phyloP scores from a whole-genome alignment of 177 flowering plant genomes.

The Vitis hybrid region DNA sequence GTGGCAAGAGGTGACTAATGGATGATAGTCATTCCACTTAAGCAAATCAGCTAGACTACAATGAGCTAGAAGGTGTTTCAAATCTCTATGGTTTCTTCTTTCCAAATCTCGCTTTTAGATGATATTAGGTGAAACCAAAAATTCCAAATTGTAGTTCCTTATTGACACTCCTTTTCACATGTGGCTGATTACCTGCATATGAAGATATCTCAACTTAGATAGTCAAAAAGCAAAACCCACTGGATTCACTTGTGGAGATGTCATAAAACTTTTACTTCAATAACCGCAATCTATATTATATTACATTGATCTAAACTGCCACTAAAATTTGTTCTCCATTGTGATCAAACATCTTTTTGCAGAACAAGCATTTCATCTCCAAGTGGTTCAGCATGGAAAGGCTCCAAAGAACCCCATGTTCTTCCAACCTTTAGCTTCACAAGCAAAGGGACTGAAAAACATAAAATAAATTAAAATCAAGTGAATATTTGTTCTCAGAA shows the following conservation, averaged over 20 bases:
- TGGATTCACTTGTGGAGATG: not conserved
- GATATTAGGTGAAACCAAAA: not conserved
- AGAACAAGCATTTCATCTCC: not conserved
- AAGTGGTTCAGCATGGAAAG: slow-evolving; percentile 33
- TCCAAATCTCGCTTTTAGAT: not conserved
- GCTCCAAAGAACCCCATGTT: slow-evolving; percentile 92
- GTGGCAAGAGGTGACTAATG: not conserved
- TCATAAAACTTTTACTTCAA: not conserved
- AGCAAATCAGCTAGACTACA: not conserved
- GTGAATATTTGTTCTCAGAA: not conserved
- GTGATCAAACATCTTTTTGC: slow-evolving; percentile 4
- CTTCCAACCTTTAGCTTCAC: slow-evolving; percentile 82
- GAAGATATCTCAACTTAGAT: not conserved
- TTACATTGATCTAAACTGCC: not conserved
- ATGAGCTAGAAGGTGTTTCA: not conserved
- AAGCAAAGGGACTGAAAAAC: slow-evolving; percentile 74
- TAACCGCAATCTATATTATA: not conserved
- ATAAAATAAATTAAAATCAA: slow-evolving; percentile 1
- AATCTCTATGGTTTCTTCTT: not conserved
- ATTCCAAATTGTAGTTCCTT: not conserved
- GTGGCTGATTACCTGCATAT: not conserved
- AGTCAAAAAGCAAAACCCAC: not conserved
- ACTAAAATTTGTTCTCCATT: not conserved
- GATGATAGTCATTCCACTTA: not conserved
- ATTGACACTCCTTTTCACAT: not conserved